Base-by-base conservation (phyloP, 306 rosid species). In the Ochetophila trinervis region DNA sequence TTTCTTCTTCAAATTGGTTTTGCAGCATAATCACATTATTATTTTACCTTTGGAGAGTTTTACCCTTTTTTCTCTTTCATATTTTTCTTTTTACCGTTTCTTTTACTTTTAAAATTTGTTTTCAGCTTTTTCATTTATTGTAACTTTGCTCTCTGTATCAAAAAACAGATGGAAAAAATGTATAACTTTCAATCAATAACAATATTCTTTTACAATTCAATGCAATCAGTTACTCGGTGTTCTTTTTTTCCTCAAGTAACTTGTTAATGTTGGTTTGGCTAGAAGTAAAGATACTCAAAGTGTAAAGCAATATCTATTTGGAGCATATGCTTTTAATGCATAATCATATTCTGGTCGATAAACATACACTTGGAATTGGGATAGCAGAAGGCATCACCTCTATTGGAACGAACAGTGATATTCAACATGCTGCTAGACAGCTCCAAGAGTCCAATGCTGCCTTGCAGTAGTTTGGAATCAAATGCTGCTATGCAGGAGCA, bases 151-250 rank as follows among this genome's bases (percentile, higher is more conserved):
- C 65, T 67, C 42, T 30, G 35, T 60, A 60, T 69, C 53, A n/a
- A 42, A 32, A 36, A 20, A 66, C 62, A 55, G 23, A 32, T 32
- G 63, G 50, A 68, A 37, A 55, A 65, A 57, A 73, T 23, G 51
- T 68, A 34, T 66, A 79, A 65, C 74, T 60, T 63, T 34, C 53
- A 35, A 42, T 68, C 22, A 52, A 35, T 55, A 48, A 45, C 23
- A 59, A 44, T 15, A 44, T 11, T 20, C 1, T 20, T 21, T 52
- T 19, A 32, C 12, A 20, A 7, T 10, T 22, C 8, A 65, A 8
- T 2, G 3, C 16, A 0, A 14, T 37, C 45, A 8, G 19, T 52
- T 53, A 42, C 75, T 62, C 0, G 62, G 49, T 12, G 14, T 19
- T 21, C 4, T 24, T 42, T 48, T 53, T 50, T 55, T 49, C 10